Percentiles rank a stretch among this genome's conserved stretches.
These are phyloP conservation scores for Thalassiosira gravida DNA, from an alignment of 352 stramenopile species.

Conservation along the genomic window DNA sequence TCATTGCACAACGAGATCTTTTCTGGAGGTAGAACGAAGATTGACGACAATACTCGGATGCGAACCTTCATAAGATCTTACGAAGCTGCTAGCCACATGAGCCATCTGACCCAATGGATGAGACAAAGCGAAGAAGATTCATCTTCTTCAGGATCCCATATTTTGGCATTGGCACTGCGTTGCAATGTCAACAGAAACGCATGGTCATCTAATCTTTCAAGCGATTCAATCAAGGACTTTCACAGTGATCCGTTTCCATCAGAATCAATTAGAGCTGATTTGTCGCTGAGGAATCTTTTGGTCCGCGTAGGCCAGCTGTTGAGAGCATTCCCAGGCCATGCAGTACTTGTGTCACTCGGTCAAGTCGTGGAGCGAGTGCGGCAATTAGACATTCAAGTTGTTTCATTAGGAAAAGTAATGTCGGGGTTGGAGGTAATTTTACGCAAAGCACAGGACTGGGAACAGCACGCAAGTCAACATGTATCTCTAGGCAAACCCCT, in stretches of 20 bases:
- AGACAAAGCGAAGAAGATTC: conserved; percentile 42
- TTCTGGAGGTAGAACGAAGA: conserved; percentile 20
- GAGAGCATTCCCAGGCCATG: conserved; percentile 93
- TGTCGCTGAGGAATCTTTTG: conserved; percentile 90
- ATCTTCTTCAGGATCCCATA: conserved; percentile 69
- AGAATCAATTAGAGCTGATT: conserved; percentile 90
- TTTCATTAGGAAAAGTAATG: conserved; percentile 89
- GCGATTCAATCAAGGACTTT: conserved; percentile 86
- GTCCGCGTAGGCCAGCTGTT: conserved; percentile 91
- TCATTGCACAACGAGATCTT: conserved; percentile 72
- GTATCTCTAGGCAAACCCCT: conserved; percentile 92
- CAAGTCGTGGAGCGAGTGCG: conserved; percentile 88
- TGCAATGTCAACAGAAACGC: conserved; percentile 41
- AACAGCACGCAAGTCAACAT: conserved; percentile 92
- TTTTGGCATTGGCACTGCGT: conserved; percentile 79
- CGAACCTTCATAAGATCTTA: conserved; percentile 70
- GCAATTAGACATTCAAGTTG: conserved; percentile 80
- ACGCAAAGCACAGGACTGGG: conserved; percentile 97
- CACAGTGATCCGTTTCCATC: conserved; percentile 89
- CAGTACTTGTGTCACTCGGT: conserved; percentile 94
- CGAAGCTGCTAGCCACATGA: conserved; percentile 58
- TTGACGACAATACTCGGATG: conserved; percentile 60
- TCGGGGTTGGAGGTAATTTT: conserved; percentile 95
- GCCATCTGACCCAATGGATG: conserved; percentile 62
- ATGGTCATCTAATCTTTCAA: conserved; percentile 33